A percentile compares a stretch with the other conserved stretches of the same genome.
phyloP scores from a whole-genome alignment of 805 yeast genomes.

The Tetrapisispora nanseiensis region DNA sequence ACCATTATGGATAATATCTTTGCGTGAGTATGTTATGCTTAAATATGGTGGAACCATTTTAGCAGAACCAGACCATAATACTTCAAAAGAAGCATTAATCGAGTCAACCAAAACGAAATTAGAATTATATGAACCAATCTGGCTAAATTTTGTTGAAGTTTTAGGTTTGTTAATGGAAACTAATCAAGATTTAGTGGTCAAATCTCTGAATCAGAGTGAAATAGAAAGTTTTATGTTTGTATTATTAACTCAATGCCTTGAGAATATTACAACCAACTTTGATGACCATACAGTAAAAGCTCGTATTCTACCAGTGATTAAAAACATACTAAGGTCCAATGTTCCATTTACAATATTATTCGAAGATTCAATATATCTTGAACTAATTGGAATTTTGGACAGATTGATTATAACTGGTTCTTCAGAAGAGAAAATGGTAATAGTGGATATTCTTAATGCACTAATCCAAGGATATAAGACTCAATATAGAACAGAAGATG shows the following conservation, averaged over 20 bases:
- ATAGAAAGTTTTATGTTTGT: slow-evolving; percentile 63
- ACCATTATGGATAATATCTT: slow-evolving; percentile 69
- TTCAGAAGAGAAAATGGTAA: slow-evolving; percentile 37
- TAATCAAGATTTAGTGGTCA: slow-evolving; percentile 36
- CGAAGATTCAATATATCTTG: slow-evolving; percentile 60
- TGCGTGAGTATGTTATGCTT: slow-evolving; percentile 64
- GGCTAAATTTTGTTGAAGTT: slow-evolving; percentile 74
- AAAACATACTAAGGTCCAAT: slow-evolving; percentile 45
- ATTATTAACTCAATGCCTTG: slow-evolving; percentile 75
- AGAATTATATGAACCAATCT: slow-evolving; percentile 38
- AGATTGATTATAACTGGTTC: slow-evolving; percentile 52
- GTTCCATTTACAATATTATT: slow-evolving; percentile 52
- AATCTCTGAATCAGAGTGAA: slow-evolving; percentile 43
- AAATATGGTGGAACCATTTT: slow-evolving; percentile 40
- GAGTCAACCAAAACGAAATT: slow-evolving; percentile 12
- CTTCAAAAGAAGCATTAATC: slow-evolving; percentile 10
- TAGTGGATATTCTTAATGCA: slow-evolving; percentile 49
- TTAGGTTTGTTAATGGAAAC: slow-evolving; percentile 54
- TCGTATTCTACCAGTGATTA: slow-evolving; percentile 41
- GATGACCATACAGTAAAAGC: slow-evolving; percentile 22
- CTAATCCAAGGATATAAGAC: slow-evolving; percentile 38
- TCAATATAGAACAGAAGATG: slow-evolving; percentile 29
- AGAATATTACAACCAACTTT: slow-evolving; percentile 44
- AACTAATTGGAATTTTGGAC: slow-evolving; percentile 66
- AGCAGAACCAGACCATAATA: background rate